phyloP scores from a whole-genome alignment of 1,284 basidiomycete genomes.

The Caloboletus firmus region DNA sequence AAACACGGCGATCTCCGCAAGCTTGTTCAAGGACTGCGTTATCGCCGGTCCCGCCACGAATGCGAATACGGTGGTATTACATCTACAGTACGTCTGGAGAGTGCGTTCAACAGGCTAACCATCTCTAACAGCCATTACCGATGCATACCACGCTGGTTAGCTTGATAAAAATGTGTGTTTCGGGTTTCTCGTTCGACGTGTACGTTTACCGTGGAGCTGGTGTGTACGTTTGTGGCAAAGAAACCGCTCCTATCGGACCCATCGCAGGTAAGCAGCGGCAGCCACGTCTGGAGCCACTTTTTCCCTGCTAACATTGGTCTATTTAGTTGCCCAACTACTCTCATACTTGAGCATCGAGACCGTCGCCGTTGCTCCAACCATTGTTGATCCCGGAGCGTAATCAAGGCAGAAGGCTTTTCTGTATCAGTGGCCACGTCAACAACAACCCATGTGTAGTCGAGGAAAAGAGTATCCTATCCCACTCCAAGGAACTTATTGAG shows the following conservation, averaged over 20 bases:
- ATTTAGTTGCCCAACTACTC: constrained; percentile 95
- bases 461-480: constrained; percentile 98
- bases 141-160: constrained; percentile 91
- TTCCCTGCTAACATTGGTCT: constrained; percentile 98
- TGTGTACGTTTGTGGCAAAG: constrained; percentile 98
- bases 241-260: constrained; percentile 96
- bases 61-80: constrained; percentile 68
- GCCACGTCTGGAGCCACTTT: constrained; percentile 95
- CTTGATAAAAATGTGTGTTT: constrained; percentile 93
- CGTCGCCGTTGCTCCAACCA: constrained; percentile 94
- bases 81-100: too few species aligned
- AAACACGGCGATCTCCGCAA: neutral
- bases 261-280: constrained; percentile 98
- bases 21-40: neutral
- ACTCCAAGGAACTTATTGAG: constrained; percentile 86
- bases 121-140: constrained; percentile 94
- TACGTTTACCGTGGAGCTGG: constrained; percentile 97
- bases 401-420: constrained; percentile 92
- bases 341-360: constrained; percentile 99
- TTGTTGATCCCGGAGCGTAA: constrained; percentile 93
- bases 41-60: constrained; percentile 31
- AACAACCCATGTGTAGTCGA: constrained; percentile 98
- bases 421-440: constrained; percentile 94
- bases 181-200: constrained; percentile 93
- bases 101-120: constrained; percentile 93